A percentile compares a stretch with the other conserved stretches of the same genome.
Conservation (phyloP, 352 stramenopile genomes). For the Globisporangium viniferum region DNA sequence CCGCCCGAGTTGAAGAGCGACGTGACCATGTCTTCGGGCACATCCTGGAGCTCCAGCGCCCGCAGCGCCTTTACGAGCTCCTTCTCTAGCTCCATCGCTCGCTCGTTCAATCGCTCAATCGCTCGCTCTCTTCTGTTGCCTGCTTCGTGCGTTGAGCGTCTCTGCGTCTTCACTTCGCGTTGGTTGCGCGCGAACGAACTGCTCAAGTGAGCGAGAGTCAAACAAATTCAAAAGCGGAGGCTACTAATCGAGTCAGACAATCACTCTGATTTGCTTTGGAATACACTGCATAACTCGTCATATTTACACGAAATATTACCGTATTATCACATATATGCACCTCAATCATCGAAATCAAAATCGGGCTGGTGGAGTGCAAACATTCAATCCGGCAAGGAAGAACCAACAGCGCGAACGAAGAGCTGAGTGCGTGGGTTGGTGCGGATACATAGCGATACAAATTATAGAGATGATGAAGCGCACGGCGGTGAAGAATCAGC, state of each 20-base stretch:
- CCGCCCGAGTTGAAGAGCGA: slow-evolving; percentile 69
- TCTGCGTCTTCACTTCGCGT: background rate
- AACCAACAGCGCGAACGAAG: background rate
- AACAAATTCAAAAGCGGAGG: background rate
- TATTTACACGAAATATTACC: background rate
- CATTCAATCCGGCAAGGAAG: background rate
- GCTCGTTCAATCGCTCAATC: background rate
- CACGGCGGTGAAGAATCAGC: slow-evolving; percentile 59
- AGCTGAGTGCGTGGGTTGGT: background rate
- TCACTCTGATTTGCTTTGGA: background rate
- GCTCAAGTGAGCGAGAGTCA: background rate
- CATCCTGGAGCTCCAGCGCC: slow-evolving; percentile 49
- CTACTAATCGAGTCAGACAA: background rate
- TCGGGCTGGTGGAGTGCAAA: background rate
- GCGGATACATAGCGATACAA: background rate
- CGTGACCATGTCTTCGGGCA: slow-evolving; percentile 46
- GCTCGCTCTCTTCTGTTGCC: background rate
- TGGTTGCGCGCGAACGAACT: background rate
- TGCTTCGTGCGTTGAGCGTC: background rate
- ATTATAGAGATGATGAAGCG: slow-evolving; percentile 29
- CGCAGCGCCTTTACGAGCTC: slow-evolving; percentile 60
- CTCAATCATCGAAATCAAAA: background rate
- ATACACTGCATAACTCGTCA: background rate
- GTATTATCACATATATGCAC: background rate
- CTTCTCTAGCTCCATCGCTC: slow-evolving; percentile 40